Conservation (phyloP, 75 land plant species). For the Cryptomeria japonica region DNA sequence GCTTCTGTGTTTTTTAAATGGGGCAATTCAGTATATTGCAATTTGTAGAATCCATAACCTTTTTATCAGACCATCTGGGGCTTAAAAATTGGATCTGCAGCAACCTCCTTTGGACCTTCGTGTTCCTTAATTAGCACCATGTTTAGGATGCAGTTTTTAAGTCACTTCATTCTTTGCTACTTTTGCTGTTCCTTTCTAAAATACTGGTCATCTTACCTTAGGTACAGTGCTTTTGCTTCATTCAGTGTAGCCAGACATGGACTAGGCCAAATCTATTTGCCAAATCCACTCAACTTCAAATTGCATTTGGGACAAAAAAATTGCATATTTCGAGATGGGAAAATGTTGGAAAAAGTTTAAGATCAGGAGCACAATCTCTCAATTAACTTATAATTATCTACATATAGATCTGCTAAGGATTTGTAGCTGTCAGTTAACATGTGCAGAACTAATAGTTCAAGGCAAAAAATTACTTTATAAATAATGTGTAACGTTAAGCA, state of each 20-base stretch:
- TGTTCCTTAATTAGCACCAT: background rate
- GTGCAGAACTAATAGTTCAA: background rate
- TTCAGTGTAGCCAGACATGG: background rate
- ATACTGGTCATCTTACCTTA: background rate
- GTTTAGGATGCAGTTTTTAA: background rate
- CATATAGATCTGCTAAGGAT: background rate
- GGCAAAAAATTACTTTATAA: background rate
- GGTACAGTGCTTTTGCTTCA: background rate
- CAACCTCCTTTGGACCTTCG: background rate
- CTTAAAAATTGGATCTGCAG: background rate
- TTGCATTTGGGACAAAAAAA: background rate
- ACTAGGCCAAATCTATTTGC: background rate
- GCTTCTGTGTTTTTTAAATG: background rate
- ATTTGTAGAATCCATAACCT: background rate
- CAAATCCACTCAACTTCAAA: background rate
- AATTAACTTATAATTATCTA: background rate
- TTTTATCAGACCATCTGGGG: background rate
- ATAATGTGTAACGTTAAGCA: background rate
- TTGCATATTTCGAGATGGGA: background rate
- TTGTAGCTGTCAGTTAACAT: background rate
- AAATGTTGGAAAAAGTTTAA: background rate
- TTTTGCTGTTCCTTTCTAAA: background rate
- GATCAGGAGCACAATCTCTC: background rate
- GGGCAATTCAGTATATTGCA: too few species aligned
- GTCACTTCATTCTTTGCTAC: background rate